phyloP scores from a whole-genome alignment of 345 rosid genomes.

The Crucihimalaya himalaica region DNA sequence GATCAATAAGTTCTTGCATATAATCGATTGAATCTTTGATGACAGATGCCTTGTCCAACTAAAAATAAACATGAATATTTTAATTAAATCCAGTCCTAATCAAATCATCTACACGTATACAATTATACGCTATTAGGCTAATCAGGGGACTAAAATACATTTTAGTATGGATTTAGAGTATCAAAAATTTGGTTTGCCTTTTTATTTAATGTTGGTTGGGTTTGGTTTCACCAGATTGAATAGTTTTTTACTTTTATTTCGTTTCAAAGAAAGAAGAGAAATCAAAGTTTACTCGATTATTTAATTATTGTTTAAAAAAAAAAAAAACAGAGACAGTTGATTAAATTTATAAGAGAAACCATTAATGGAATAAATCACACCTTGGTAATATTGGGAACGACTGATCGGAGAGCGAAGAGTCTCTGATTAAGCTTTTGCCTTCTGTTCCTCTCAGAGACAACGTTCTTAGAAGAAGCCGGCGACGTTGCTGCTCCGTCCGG shows the following conservation, averaged over 20 bases:
- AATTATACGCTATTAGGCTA: neutral
- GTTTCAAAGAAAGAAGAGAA: neutral
- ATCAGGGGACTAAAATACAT: constrained; percentile 9
- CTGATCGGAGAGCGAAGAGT: constrained; percentile 84
- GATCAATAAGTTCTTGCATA: constrained; percentile 78
- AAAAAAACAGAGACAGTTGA: constrained; percentile 10
- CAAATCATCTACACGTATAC: neutral
- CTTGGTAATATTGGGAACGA: constrained; percentile 63
- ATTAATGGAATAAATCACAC: constrained; percentile 27
- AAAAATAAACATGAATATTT: neutral
- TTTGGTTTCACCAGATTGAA: constrained; percentile 20
- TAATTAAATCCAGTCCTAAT: neutral
- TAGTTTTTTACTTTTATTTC: constrained; percentile 16
- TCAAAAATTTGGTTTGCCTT: neutral
- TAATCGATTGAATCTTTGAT: constrained; percentile 86
- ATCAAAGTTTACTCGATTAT: neutral
- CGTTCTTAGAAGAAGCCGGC: constrained; percentile 70
- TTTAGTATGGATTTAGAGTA: constrained; percentile 9
- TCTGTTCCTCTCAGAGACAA: constrained; percentile 80
- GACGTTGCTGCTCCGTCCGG: constrained; percentile 84
- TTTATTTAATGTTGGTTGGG: constrained; percentile 27
- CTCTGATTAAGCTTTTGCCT: constrained; percentile 87
- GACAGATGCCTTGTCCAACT: constrained; percentile 98
- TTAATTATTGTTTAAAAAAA: neutral
- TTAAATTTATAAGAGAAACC: constrained; percentile 6